Base-by-base conservation (phyloP, 2,329 filamentous ascomycete genomes). In the Arthrobotrys entomopaga region DNA sequence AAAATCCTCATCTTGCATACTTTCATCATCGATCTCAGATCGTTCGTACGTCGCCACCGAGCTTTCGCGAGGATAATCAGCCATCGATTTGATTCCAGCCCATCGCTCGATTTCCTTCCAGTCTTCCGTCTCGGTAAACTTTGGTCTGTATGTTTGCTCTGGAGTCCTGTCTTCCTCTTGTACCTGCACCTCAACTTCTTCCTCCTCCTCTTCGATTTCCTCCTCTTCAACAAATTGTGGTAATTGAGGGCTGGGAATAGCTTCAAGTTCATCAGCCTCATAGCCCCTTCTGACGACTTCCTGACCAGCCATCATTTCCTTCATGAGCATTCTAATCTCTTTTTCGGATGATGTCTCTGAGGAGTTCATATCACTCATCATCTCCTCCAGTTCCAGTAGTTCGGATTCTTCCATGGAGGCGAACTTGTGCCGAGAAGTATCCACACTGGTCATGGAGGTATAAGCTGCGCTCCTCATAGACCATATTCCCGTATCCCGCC, bases 21-120 rank as follows among this genome's bases (percentile, higher is more conserved):
- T 74, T 52, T 74, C 70, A 26, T 74, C 70, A 22, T 74, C 70
- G 56, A 74, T 74, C 34, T 74, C 70, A 13, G 70, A 74, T 26
- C 53, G 63, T 22, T 74, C 70, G 57, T 64, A 66, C 7, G 70
- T 74, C 3, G 56, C 50, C 52, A 75, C 58, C 2, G 71, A 70
- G 59, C 71, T 70, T 24, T 75, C 65, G 8, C 71, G 71, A 20
- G 58, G 71, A 50, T 74, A 67, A 13, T 64, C 63, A 5, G 24
- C 42, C n/a, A 26, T 56, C 34, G 63, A 43, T 15, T 52, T 52
- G 43, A 74, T 58, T 6, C 70, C 70, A 46, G 70, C 70, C 70
- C 70, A 74, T 42, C 70, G 48, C 22, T 74, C 70, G 20, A 74
- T 74, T 38, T 74, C 70, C 46, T 48, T 61, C 70, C 70, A 74